Evolutionary conservation across 2,329 filamentous ascomycete genomes (phyloP), one percentile per base, ranked within the genome.

Genomic region (Aspergillus bombycis): DNA sequence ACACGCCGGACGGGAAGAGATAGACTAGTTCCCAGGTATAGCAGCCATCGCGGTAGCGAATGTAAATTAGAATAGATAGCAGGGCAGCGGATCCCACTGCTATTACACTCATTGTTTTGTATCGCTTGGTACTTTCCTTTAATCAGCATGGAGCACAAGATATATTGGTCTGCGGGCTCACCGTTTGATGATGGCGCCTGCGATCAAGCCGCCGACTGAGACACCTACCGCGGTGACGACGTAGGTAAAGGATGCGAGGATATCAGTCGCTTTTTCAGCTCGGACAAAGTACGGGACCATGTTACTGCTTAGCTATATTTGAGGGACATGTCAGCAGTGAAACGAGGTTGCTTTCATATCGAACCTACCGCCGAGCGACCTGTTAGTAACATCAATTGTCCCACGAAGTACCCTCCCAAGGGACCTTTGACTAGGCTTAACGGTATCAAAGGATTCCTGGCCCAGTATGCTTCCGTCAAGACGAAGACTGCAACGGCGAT

Each of bases 201-300:
- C 30, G 5, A 60, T 41, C 12, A 65, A 10, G n/a, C 56, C 60
- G 23, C 63, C 67, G n/a, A 67, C 43, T 2, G 66, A 59, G 23
- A 63, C 56, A 14, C 67, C 67, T 10, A 65, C 14, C 4, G 60
- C 23, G 16, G 46, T 34, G 12, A 56, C 34, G 23, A 67, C 30
- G 21, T 67, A 61, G 19, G 57, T 28, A 10, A 58, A 48, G 21
- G 63, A 65, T 19, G 64, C 66, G 11, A 58, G 30, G 10, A 58
- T 36, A 43, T 65, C 60, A 14, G 26, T 60, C 14, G 56, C 59
- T 19, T 67, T 54, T 46, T 64, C 58, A 10, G 63, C 63, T 21
- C 67, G 67, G 23, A 65, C 28, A 30, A 68, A 70, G 48, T 64
- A 70, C 1, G 62, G 45, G 10, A 63, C 58, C 7, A 69, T 26